Base-by-base conservation (phyloP, 768 basidiomycete genomes). In the Calvatia gigantea region DNA sequence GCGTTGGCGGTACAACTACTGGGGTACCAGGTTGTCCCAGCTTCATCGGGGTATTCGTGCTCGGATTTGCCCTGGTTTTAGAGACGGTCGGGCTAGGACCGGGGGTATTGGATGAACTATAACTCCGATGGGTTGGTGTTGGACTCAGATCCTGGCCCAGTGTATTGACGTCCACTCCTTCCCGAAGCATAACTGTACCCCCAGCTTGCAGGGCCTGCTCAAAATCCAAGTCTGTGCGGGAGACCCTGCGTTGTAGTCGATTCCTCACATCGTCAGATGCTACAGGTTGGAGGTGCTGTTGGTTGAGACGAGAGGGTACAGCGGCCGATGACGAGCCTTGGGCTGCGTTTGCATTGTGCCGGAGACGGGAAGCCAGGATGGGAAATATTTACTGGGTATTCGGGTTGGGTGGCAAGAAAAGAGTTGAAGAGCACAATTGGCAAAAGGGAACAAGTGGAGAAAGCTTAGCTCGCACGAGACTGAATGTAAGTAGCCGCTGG, bases 151-250 rank as follows among this genome's bases (percentile, higher is more conserved):
- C 82, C 25, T 77, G 65, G 25, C 89, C 91, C 46, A 93, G 75
- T 29, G 78, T 64, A 66, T 79, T 81, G 47, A 91, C 75, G 69
- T 92, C 89, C 42, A 85, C 65, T 33, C 88, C 84, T 68, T 93
- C 89, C 58, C 77, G 81, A 46, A 93, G 74, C 53, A 80, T 62
- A 14, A 91, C 79, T 2, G 91, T 94, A 21, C 81, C 85, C 38
- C 83, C 83, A 9, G 74, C 75, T 57, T 74, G 78, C 61, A 94
- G 69, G 11, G 85, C 90, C 63, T 85, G 83, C 71, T 93, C 91
- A 62, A 94, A 94, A 67, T 91, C 89, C 65, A 87, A 75, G 71
- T 91, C 89, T 29, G 84, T 82, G 37, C 89, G 82, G 39, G 91
- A 91, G 42, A 78, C 67, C 28, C 88, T 81, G 54, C 83, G 80